These are phyloP conservation scores for Podaxis pistillaris DNA, from an alignment of 768 basidiomycete genomes.

Conservation along the genomic window DNA sequence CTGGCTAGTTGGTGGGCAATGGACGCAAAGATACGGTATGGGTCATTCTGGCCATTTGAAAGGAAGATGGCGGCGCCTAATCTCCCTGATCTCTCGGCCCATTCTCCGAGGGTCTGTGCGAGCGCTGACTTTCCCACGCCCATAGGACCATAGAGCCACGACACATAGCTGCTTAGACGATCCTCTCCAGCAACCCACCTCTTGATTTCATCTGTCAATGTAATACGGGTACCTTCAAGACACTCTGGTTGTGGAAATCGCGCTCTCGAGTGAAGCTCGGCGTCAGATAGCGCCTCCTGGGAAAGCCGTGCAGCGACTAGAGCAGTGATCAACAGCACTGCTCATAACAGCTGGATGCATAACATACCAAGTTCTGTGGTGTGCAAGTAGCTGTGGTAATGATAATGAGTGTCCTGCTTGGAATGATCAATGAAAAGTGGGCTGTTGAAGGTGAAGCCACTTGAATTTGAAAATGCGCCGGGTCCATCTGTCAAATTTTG, in stretches of 20 bases:
- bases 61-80: neutral
- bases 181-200: neutral
- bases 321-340: neutral
- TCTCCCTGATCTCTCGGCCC: neutral
- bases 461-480: neutral
- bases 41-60: neutral
- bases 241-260: neutral
- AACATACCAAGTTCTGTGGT: neutral
- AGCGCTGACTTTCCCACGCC: conserved; percentile 7
- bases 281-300: neutral
- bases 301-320: neutral
- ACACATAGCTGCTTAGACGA: neutral
- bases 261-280: neutral
- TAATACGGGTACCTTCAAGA: neutral
- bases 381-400: neutral
- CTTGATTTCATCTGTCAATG: neutral
- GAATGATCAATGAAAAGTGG: neutral
- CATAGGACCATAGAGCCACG: neutral
- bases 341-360: neutral
- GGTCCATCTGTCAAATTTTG: too few relatives aligned
- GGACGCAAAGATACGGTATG: neutral
- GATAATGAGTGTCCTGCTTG: neutral
- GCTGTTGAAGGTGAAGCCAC: neutral
- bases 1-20: neutral
- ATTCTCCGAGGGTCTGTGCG: conserved; percentile 4